These are phyloP conservation scores for Hibiscus trionum DNA, from an alignment of 345 rosid genomes.

Conservation along the genomic window DNA sequence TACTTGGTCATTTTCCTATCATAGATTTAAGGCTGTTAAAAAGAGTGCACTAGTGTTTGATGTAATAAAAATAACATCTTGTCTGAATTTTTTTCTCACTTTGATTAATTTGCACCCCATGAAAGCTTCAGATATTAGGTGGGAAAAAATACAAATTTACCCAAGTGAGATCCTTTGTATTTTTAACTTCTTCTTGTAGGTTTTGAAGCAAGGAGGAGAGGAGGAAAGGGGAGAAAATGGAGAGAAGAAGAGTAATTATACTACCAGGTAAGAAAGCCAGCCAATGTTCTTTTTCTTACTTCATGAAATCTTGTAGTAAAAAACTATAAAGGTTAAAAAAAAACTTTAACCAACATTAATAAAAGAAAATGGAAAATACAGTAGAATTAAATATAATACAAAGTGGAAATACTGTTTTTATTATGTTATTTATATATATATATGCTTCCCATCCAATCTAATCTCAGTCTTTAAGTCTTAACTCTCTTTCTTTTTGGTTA, in stretches of 20 bases:
- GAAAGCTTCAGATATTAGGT: constrained; percentile 7
- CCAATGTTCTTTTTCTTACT: constrained; percentile 26
- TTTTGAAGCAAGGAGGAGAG: constrained; percentile 12
- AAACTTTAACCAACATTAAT: constrained; percentile 13
- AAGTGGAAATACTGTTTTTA: constrained; percentile 40
- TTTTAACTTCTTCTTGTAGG: constrained; percentile 20
- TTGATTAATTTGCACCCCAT: constrained; percentile 27
- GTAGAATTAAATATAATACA: constrained; percentile 12
- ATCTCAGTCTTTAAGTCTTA: constrained; percentile 10
- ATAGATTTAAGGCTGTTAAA: background rate
- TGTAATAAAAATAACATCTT: constrained; percentile 12
- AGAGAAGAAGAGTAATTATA: constrained; percentile 31
- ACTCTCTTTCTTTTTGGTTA: constrained; percentile 15
- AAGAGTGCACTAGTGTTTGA: constrained; percentile 36
- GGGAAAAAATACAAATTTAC: background rate
- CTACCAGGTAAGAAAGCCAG: constrained; percentile 41
- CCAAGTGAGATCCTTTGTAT: constrained; percentile 6
- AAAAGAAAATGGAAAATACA: constrained; percentile 8
- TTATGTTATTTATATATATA: constrained; percentile 25
- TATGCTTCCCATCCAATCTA: constrained; percentile 35
- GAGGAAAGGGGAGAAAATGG: constrained; percentile 24
- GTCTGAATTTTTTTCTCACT: background rate
- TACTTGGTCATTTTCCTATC: background rate
- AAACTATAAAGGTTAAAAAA: constrained; percentile 21
- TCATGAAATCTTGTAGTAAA: constrained; percentile 31